These are phyloP conservation scores for Moniliella sp. DNA, from an alignment of 1,284 basidiomycete species.

Conservation along the genomic window DNA sequence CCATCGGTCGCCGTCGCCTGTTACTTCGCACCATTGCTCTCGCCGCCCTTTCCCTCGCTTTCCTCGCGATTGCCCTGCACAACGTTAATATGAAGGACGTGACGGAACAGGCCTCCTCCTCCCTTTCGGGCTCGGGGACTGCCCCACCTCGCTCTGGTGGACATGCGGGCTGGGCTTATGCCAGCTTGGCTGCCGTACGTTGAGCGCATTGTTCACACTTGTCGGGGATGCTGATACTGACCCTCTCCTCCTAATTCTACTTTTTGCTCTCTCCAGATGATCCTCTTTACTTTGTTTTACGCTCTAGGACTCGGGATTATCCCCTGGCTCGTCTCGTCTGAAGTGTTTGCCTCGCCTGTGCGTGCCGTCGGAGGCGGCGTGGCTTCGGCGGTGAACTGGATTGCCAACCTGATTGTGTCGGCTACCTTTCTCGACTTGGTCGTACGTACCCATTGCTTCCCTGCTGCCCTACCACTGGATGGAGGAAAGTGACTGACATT, in stretches of 20 bases:
- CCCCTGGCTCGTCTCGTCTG: slow-evolving; percentile 20
- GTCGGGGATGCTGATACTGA: slow-evolving; percentile 1
- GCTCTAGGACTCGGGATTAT: slow-evolving; percentile 20
- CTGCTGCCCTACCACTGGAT: neutral
- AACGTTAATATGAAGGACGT: slow-evolving; percentile 7
- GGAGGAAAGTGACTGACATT: neutral
- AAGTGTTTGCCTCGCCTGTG: slow-evolving; percentile 12
- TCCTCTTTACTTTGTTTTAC: slow-evolving; percentile 13
- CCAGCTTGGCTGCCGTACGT: neutral
- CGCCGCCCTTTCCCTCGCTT: slow-evolving; percentile 7
- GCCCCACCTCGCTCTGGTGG: slow-evolving; percentile 1
- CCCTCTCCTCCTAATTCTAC: neutral
- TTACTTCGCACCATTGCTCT: slow-evolving; percentile 14
- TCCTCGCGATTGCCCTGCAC: slow-evolving; percentile 10
- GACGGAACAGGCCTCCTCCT: slow-evolving; percentile 1
- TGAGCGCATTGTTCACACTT: neutral
- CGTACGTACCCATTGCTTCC: slow-evolving; percentile 1
- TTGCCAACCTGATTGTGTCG: slow-evolving; percentile 9
- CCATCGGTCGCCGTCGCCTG: slow-evolving; percentile 12
- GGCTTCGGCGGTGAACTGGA: slow-evolving; percentile 15
- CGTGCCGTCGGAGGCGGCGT: slow-evolving; percentile 11
- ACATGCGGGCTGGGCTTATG: neutral
- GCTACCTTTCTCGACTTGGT: slow-evolving; percentile 10
- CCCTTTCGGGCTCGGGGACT: neutral
- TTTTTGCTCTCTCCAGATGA: slow-evolving; percentile 4